Percentiles rank a stretch among this genome's conserved stretches.
Evolutionary conservation across 1,139 yeast genomes (phyloP).

Genomic region (Meyerozyma smithsonii): DNA sequence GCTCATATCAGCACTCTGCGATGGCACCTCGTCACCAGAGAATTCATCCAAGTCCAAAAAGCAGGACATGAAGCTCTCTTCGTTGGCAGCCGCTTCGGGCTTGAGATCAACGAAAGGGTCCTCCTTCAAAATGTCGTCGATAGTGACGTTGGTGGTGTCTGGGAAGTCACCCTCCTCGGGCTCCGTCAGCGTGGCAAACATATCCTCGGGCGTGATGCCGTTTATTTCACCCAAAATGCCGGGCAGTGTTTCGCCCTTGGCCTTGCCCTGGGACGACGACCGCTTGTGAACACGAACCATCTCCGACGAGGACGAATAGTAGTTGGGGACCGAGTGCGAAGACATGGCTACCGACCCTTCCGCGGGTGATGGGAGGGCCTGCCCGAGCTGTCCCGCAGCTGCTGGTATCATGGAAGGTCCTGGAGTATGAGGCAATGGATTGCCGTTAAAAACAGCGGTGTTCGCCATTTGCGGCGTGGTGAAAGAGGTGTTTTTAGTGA

Average conservation of each 20-base stretch:
- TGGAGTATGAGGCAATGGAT: background rate
- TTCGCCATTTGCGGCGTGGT: background rate
- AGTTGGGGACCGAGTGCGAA: background rate
- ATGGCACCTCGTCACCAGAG: slow-evolving; percentile 3
- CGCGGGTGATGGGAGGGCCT: background rate
- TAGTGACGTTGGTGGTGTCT: slow-evolving; percentile 11
- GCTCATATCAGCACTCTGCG: background rate
- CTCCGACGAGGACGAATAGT: background rate
- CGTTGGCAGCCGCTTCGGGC: slow-evolving; percentile 7
- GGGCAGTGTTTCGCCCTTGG: background rate
- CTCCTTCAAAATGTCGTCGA: slow-evolving; percentile 21
- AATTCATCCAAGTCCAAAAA: slow-evolving; percentile 6
- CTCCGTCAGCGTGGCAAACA: slow-evolving; percentile 2
- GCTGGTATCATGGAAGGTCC: background rate
- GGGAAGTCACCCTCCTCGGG: slow-evolving; percentile 1
- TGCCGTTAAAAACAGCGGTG: background rate
- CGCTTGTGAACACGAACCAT: background rate
- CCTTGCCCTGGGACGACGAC: background rate
- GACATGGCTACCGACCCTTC: background rate
- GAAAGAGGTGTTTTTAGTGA: background rate
- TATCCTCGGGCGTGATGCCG: background rate
- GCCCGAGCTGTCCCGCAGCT: slow-evolving; percentile 2
- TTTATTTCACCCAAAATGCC: background rate
- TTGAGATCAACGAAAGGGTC: slow-evolving; percentile 19
- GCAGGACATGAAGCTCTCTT: slow-evolving; percentile 6